Evolutionary conservation across 2,329 filamentous ascomycete species (phyloP), one percentile per base, ranked within the genome.

Genomic region (Phialophora chinensis): DNA sequence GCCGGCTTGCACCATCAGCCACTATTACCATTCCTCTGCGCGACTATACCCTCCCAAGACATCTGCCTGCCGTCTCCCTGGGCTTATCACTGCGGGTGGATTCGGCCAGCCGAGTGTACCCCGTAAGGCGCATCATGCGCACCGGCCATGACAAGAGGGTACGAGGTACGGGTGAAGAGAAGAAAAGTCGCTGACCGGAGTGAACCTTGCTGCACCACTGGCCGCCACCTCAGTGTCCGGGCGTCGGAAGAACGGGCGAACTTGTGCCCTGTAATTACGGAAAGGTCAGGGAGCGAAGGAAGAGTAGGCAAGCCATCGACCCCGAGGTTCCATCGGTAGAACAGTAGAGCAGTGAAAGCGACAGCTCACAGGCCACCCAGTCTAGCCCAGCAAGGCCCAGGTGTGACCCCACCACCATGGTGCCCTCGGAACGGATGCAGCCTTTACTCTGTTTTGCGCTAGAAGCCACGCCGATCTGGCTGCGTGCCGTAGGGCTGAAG

Each of bases 401-500:
- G 38, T 17, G 23, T 27, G 47, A 31, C 29, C 52, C 60, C 60
- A 63, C 60, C 8, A n/a, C 50, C 60, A n/a, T 63, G 60, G 38
- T 38, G 14, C 29, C 29, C 58, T 47, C 60, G 52, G 60, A 49
- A 56, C 60, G 60, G 60, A 35, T 56, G 60, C 60, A 63, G 60
- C 60, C 60, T 63, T 57, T 57, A 31, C 54, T 33, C 33, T 49
- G 20, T 63, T 54, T 63, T 35, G 44, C 60, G 60, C 60, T 63
- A 63, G 60, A 63, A 57, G 25, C 60, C 52, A 63, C 53, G 52
- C 60, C 42, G 52, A 63, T 50, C 60, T 57, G 59, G 59, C 54
- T 57, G 52, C 35, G 60, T 63, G 25, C 38, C 53, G 60, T 63
- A 63, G 60, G 60, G 60, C 60, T 63, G 60, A 63, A 63, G 52